These are phyloP conservation scores for Erodium texanum DNA, from an alignment of 441 rosid genomes.

Conservation along the genomic window DNA sequence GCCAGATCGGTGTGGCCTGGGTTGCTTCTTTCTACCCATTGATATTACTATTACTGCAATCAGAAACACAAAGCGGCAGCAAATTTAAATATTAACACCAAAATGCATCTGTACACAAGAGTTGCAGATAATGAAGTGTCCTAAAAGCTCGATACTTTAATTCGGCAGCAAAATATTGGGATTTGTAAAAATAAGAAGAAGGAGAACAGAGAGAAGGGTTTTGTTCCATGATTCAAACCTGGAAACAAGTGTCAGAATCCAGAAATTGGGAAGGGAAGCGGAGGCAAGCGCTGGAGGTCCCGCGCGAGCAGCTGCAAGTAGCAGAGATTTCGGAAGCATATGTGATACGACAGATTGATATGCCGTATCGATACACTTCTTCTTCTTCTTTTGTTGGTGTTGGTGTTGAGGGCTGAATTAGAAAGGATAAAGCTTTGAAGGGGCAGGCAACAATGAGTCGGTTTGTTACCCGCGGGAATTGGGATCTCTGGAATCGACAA, in stretches of 20 bases:
- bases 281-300: conserved; percentile 17
- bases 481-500: background rate
- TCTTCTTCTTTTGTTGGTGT: background rate
- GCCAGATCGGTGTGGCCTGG: conserved; percentile 65
- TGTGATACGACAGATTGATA: background rate
- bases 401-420: background rate
- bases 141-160: background rate
- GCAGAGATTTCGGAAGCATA: background rate
- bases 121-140: background rate
- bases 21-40: conserved; percentile 86
- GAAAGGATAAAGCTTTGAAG: background rate
- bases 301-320: conserved; percentile 21
- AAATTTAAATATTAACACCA: background rate
- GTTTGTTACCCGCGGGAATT: conserved; percentile 7
- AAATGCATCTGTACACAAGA: conserved; percentile 6
- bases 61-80: conserved; percentile 15
- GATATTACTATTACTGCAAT: conserved; percentile 27
- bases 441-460: background rate
- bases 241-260: conserved; percentile 9
- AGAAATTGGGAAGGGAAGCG: conserved; percentile 9
- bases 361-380: background rate
- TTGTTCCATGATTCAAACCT: conserved; percentile 19
- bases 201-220: background rate
- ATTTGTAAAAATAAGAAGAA: background rate
- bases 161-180: background rate